Base-by-base conservation (phyloP, 352 stramenopile species). In the Saprolegnia diclina region DNA sequence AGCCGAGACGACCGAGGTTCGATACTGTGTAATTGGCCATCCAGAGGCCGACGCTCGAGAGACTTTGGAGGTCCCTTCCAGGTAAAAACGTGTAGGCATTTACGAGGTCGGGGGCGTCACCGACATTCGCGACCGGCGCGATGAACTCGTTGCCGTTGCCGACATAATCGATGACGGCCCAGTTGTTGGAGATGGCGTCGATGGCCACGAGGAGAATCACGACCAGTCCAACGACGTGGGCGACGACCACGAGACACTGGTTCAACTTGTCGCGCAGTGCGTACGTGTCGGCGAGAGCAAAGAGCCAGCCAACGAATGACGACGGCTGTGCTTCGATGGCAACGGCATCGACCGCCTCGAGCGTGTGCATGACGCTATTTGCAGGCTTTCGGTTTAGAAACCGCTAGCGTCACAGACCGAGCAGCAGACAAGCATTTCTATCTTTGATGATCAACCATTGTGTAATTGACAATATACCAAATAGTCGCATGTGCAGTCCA, bases 171-270 rank as follows among this genome's bases (percentile, higher is more conserved):
- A 38, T 29, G 18, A 69, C 38, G 38, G 53, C 45, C 63, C 63
- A 69, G 42, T 69, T 69, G 57, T 65, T 65, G 45, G 57, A 21
- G 10, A 65, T 16, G 5, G 57, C 45, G 32, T 65, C 57, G 21
- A 65, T 19, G 32, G 24, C 19, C n/a, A 65, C 45, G 26, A 65
- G 35, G n/a, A 65, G 11, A 5, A 55, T 16, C 7, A 65, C 57
- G 13, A 22, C 35, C 4, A 59, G 35, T 4, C 52, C 52, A 9
- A 59, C 9, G 52, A 48, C 18, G 42, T 48, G 10, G 4, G 42
- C 42, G 3, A 48, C 2, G 2, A 48, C 11, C 13, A 48, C 42
- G 42, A 48, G 42, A 3, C 11, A n/a, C 42, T n/a, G 11, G 42
- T 48, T 48, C 3, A 48, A 10, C 42, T 48, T 48, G 18, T 48